These are phyloP conservation scores for Alternaria viburni DNA, from an alignment of 2,329 filamentous ascomycete genomes.

Conservation along the genomic window DNA sequence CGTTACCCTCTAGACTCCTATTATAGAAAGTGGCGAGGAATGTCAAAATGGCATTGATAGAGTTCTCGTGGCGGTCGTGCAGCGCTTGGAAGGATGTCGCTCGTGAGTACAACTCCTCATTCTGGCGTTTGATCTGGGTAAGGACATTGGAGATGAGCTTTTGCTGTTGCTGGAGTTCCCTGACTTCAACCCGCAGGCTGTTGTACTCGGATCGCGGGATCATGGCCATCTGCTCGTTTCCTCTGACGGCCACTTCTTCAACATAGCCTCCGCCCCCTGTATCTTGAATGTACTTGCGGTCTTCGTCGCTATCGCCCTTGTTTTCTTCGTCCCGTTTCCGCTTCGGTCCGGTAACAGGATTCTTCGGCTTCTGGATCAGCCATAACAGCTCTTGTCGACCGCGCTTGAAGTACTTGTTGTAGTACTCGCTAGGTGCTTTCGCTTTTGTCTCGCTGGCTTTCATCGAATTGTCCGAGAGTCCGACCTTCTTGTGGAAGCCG, in stretches of 20 bases:
- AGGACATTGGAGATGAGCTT: constrained; percentile 84
- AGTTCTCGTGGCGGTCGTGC: constrained; percentile 96
- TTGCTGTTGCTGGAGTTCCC: constrained; percentile 84
- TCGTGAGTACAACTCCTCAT: constrained; percentile 86
- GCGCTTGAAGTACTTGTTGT: constrained; percentile 93
- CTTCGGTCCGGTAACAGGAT: constrained; percentile 60
- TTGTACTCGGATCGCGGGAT: constrained; percentile 76
- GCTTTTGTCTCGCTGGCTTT: constrained; percentile 95
- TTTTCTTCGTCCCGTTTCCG: constrained; percentile 62
- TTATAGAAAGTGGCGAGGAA: constrained; percentile 97
- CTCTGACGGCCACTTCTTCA: constrained; percentile 49
- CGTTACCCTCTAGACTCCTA: constrained; percentile 86
- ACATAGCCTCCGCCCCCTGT: constrained; percentile 49
- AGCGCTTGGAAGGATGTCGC: constrained; percentile 87
- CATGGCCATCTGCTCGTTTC: constrained; percentile 55
- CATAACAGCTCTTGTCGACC: constrained; percentile 91
- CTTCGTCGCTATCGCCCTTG: constrained; percentile 75
- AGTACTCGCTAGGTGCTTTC: constrained; percentile 98
- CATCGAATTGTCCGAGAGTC: constrained; percentile 96
- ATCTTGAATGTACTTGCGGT: constrained; percentile 55
- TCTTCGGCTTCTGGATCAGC: constrained; percentile 95
- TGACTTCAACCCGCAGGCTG: constrained; percentile 78
- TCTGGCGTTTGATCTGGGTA: constrained; percentile 78
- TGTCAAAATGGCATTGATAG: constrained; percentile 97
- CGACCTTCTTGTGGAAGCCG: constrained; percentile 62